These are phyloP conservation scores for Pseudozyma thailandica DNA, from an alignment of 1,284 basidiomycete species.

Conservation along the genomic window DNA sequence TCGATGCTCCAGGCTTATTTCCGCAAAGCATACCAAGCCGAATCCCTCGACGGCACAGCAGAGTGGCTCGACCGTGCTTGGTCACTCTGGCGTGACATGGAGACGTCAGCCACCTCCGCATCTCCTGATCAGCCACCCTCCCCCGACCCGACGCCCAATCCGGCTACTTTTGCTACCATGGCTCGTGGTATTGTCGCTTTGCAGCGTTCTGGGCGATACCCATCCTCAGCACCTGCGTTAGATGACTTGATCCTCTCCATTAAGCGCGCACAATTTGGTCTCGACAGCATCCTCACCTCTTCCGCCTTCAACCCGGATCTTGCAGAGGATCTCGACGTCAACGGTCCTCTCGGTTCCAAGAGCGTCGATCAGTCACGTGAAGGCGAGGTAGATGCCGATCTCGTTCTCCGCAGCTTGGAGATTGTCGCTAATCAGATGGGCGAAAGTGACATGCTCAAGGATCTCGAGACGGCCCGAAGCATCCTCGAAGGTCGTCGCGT, in stretches of 20 bases:
- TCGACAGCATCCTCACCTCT: constrained; percentile 55
- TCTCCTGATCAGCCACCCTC: constrained; percentile 29
- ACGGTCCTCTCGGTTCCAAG: constrained; percentile 33
- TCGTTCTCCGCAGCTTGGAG: constrained; percentile 39
- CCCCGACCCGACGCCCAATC: constrained; percentile 53
- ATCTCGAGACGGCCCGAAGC: constrained; percentile 47
- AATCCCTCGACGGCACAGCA: constrained; percentile 34
- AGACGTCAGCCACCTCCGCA: constrained; percentile 7
- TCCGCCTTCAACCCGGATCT: constrained; percentile 44
- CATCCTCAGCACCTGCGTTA: constrained; percentile 35
- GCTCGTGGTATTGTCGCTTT: constrained; percentile 57
- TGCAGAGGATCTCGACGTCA: constrained; percentile 35
- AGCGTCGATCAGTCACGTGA: constrained; percentile 43
- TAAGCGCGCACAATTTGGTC: constrained; percentile 29
- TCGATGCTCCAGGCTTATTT: constrained; percentile 62
- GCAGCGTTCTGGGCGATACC: constrained; percentile 39
- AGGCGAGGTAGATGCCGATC: constrained; percentile 42
- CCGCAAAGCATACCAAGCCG: constrained; percentile 51
- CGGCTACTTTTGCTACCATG: constrained; percentile 56
- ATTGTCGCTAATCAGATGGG: constrained; percentile 47
- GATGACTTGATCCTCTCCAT: constrained; percentile 48
- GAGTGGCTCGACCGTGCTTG: constrained; percentile 56
- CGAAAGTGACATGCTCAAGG: constrained; percentile 42
- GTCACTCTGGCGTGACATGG: constrained; percentile 58
- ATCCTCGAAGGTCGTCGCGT: constrained; percentile 42